Evolutionary conservation across 23 red algal genomes (phyloP), one percentile per base, ranked within the genome.

Genomic region (Chondrus crispus): DNA sequence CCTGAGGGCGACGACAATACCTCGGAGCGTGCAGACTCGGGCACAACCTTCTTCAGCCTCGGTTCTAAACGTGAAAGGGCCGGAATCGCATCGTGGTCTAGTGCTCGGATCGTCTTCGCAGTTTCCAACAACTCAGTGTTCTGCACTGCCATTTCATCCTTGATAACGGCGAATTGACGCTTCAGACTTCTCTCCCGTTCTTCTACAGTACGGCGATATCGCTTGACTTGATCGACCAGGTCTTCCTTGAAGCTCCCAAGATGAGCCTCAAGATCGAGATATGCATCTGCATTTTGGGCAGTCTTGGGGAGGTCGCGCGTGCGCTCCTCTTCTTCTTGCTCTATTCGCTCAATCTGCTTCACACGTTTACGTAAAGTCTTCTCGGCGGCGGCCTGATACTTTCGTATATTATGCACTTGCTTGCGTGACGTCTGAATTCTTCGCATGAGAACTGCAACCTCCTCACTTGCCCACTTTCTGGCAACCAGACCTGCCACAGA

Each of bases 401-500:
- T 66, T n/a, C 60, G 26, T 32, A 66, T 32, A 22, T 32, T 32
- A n/a, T 22, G 6, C 7, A 66, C 60, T n/a, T 66, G 60, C 18
- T 66, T 66, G 9, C 35, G 26, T 32, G 35, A 66, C 9, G 35
- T 32, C 9, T 19, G 9, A 6, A 66, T 66, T 8, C 60, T 32
- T 9, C 35, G 26, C 26, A 32, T 32, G 18, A 66, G 26, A n/a
- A 32, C 60, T 32, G 60, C 72, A 2, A 73, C 64, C 50, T 90
- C 60, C 53, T 90, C 87, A 30, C 53, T 42, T 3, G 72, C 39
- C 87, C 87, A 90, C 19, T 46, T 79, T 46, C 80, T 79, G 11
- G 87, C 87, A 22, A 69, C 87, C 39, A 46, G 50, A 45, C 87
- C 87, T 19, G 87, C 69, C 3, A 90, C 74, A 47, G 53, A 69